A percentile compares a stretch with the other conserved stretches of the same genome.
phyloP scores from a whole-genome alignment of 1,139 yeast species.

The Candida anutae region DNA sequence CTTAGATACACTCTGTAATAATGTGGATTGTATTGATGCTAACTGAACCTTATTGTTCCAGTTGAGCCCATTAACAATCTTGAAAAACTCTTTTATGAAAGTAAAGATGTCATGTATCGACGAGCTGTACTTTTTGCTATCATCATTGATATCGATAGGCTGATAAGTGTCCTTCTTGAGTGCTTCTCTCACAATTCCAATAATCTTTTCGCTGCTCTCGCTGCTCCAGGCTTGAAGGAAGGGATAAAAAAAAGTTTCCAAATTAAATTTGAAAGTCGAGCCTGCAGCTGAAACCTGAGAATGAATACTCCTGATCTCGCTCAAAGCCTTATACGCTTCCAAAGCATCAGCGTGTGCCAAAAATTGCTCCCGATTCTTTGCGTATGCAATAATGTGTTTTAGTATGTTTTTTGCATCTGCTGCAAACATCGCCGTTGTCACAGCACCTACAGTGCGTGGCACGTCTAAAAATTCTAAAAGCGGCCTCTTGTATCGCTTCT shows the following conservation, averaged over 20 bases:
- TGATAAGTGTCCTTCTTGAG: constrained; percentile 48
- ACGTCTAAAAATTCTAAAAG: constrained; percentile 53
- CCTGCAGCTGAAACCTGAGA: constrained; percentile 37
- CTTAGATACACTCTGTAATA: constrained; percentile 56
- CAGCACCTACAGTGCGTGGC: constrained; percentile 47
- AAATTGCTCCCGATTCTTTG: constrained; percentile 25
- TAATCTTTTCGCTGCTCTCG: constrained; percentile 43
- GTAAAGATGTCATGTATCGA: constrained; percentile 66
- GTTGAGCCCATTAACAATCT: constrained; percentile 43
- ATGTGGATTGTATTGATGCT: constrained; percentile 49
- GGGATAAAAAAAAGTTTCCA: constrained; percentile 55
- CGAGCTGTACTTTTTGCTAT: constrained; percentile 31
- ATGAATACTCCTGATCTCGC: constrained; percentile 48
- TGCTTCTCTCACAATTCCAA: constrained; percentile 46
- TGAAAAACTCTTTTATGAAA: constrained; percentile 51
- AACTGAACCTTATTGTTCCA: constrained; percentile 61
- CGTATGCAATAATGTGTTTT: constrained; percentile 43
- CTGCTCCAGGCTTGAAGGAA: constrained; percentile 51
- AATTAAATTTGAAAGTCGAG: constrained; percentile 40
- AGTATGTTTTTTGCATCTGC: constrained; percentile 59
- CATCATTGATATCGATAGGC: constrained; percentile 41
- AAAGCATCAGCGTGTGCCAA: constrained; percentile 55
- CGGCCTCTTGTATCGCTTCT: constrained; percentile 55
- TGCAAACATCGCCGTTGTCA: constrained; percentile 53
- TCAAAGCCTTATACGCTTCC: constrained; percentile 49